Percentiles rank a stretch among this genome's conserved stretches.
phyloP scores from a whole-genome alignment of 306 rosid species.

The Pterocarpus santalinus region DNA sequence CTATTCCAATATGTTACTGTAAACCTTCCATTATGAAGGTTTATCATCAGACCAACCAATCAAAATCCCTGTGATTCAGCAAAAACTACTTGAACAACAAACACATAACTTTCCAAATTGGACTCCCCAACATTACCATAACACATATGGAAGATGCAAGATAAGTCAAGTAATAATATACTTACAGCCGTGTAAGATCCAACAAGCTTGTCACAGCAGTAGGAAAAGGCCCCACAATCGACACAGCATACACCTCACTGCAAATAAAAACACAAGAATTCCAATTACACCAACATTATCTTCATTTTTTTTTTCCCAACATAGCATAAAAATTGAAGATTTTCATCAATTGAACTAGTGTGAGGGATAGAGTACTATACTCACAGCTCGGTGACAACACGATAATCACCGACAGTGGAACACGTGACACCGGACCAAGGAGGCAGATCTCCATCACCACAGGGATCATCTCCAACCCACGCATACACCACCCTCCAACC shows the following conservation, averaged over 20 bases:
- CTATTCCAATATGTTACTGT: conserved; percentile 4
- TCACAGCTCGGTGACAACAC: conserved; percentile 96
- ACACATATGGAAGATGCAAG: neutral
- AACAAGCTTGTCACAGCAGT: conserved; percentile 96
- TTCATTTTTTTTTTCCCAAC: neutral
- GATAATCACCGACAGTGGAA: conserved; percentile 94
- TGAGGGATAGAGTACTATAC: neutral
- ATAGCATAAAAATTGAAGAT: conserved; percentile 19
- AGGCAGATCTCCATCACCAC: conserved; percentile 97
- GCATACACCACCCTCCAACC: conserved; percentile 99
- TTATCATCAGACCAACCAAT: conserved; percentile 2
- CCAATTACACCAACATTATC: conserved; percentile 31
- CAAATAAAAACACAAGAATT: conserved; percentile 42
- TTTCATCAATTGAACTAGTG: neutral
- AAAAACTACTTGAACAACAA: neutral
- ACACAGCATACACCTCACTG: conserved; percentile 98
- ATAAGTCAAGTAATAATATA: conserved; percentile 5
- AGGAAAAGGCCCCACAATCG: conserved; percentile 98
- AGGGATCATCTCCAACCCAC: conserved; percentile 99
- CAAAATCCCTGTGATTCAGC: neutral
- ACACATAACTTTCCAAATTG: neutral
- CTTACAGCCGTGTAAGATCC: conserved; percentile 98
- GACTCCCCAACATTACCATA: conserved; percentile 9
- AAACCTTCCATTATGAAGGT: conserved; percentile 3
- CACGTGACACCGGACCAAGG: conserved; percentile 99